A percentile compares a stretch with the other conserved stretches of the same genome.
Conservation (phyloP, 1,139 yeast species). For the Taiozyma sp. region DNA sequence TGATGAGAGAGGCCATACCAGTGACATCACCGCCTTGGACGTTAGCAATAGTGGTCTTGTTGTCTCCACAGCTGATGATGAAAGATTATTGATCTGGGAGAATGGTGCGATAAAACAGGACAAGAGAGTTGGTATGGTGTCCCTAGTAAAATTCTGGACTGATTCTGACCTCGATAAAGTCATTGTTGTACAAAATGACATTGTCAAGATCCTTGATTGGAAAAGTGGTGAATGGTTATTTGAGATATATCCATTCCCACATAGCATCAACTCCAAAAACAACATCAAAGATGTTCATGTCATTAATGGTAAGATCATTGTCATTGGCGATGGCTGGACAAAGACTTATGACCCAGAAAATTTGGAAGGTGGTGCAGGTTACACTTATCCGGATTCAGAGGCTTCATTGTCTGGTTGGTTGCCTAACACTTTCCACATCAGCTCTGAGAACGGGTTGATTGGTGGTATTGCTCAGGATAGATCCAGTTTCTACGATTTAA, state of each 20-base stretch:
- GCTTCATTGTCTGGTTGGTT: constrained; percentile 20
- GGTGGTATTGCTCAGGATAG: constrained; percentile 19
- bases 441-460: constrained; percentile 13
- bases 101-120: constrained; percentile 11
- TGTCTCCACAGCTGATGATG: constrained; percentile 30
- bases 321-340: constrained; percentile 33
- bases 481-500: constrained; percentile 20
- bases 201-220: constrained; percentile 30
- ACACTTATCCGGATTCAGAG: constrained; percentile 15
- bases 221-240: constrained; percentile 27
- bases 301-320: constrained; percentile 23
- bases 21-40: constrained; percentile 29
- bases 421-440: constrained; percentile 11
- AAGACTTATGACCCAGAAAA: constrained; percentile 23
- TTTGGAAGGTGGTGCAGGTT: constrained; percentile 22
- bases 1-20: constrained; percentile 22
- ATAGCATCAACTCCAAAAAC: constrained; percentile 16
- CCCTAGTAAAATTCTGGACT: constrained; percentile 29
- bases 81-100: constrained; percentile 28
- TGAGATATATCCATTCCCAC: constrained; percentile 27
- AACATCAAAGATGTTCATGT: constrained; percentile 25
- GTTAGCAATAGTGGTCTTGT: constrained; percentile 27
- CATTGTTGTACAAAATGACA: constrained; percentile 29
- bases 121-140: constrained; percentile 23
- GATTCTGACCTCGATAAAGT: constrained; percentile 28